These are phyloP conservation scores for Diaporthe nobilis DNA, from an alignment of 2,329 filamentous ascomycete species.

Conservation along the genomic window DNA sequence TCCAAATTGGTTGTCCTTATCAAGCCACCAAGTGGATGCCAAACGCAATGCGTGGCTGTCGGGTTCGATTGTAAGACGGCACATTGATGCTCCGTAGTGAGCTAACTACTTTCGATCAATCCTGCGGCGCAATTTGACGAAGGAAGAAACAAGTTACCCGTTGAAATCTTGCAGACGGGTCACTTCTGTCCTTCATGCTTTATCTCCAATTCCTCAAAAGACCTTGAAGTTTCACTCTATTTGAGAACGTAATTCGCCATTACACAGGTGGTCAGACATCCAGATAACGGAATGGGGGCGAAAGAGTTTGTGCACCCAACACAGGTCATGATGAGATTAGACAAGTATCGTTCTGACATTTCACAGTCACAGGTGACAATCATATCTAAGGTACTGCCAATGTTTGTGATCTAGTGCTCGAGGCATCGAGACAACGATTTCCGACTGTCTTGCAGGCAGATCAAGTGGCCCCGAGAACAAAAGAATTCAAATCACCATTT, in stretches of 20 bases:
- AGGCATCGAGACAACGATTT: not conserved
- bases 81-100: not conserved
- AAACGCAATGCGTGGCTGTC: not conserved
- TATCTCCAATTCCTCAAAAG: too few relatives aligned
- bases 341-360: not conserved
- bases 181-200: not conserved
- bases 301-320: not conserved
- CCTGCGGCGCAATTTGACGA: not conserved
- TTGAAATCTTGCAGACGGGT: not conserved
- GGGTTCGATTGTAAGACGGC: not conserved
- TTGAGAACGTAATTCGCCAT: too few relatives aligned
- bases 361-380: not conserved
- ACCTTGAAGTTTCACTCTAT: too few relatives aligned
- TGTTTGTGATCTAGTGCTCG: not conserved
- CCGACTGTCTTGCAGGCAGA: not conserved
- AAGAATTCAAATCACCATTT: too few relatives aligned
- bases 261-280: too few relatives aligned
- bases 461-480: not conserved
- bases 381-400: not conserved
- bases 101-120: not conserved
- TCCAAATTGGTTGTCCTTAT: not conserved
- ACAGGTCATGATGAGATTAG: not conserved
- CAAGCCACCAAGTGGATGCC: not conserved
- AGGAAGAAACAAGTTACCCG: not conserved
- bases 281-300: too few relatives aligned